Evolutionary conservation across 371 early-diverging fungal species (phyloP).

Genomic region (Funneliformis caledonium): DNA sequence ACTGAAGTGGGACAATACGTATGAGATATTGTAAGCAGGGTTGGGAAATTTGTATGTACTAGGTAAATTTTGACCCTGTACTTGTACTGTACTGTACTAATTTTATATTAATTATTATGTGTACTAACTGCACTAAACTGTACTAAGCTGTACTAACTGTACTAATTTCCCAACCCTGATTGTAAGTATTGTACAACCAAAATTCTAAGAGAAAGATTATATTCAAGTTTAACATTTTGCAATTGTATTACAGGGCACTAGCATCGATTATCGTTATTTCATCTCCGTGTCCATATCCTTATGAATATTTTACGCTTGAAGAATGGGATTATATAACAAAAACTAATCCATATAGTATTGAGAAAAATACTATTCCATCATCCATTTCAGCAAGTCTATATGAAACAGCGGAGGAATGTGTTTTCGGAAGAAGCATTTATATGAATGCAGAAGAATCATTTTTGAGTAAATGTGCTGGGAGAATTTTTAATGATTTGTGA

Average conservation of each 20-base stretch:
- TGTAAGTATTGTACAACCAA: constrained; percentile 7
- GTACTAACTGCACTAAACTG: no score
- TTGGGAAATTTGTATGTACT: no score
- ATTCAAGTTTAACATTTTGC: constrained; percentile 16
- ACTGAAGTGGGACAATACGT: constrained; percentile 25
- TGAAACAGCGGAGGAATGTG: neutral
- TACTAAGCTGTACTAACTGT: no score
- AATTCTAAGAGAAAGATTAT: constrained; percentile 28
- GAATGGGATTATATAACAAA: constrained; percentile 28
- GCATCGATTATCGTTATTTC: neutral
- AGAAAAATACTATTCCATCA: constrained; percentile 1
- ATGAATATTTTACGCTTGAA: constrained; percentile 9
- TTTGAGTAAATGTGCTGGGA: no score
- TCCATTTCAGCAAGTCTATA: constrained; percentile 3
- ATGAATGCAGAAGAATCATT: no score
- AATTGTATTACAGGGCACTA: constrained; percentile 9
- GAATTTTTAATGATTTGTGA: no score
- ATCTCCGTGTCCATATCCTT: neutral
- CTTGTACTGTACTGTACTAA: no score
- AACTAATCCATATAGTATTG: constrained; percentile 13
- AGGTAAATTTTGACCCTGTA: no score
- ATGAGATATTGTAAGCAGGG: constrained; percentile 34
- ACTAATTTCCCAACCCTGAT: no score
- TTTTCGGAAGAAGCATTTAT: no score
- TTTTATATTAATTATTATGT: no score